phyloP scores from a whole-genome alignment of 768 basidiomycete genomes.

The Phanerochaete carnosa region DNA sequence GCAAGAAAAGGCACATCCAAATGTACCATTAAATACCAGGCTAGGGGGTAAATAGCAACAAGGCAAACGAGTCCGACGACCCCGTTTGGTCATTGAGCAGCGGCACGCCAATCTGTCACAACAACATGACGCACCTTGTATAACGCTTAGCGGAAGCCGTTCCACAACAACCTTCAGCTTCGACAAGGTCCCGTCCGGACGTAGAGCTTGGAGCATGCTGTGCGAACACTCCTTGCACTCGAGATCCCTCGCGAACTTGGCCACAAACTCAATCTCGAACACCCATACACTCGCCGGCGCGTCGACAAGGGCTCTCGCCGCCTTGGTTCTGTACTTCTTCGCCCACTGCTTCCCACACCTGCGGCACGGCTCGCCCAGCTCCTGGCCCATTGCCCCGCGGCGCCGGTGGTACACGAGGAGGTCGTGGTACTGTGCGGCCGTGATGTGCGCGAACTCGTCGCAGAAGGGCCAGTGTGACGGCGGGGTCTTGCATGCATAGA shows the following conservation, averaged over 20 bases:
- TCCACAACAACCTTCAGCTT: constrained; percentile 58
- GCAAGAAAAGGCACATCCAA: too few relatives aligned
- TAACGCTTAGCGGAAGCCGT: constrained; percentile 40
- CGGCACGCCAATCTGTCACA: too few relatives aligned
- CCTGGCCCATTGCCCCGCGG: constrained; percentile 48
- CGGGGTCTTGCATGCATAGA: constrained; percentile 49
- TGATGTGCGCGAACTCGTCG: constrained; percentile 63
- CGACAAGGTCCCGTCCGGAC: constrained; percentile 41
- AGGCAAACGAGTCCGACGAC: too few relatives aligned
- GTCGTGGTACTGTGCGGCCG: constrained; percentile 65
- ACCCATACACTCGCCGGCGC: not conserved
- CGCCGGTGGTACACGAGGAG: constrained; percentile 58
- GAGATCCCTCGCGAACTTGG: constrained; percentile 40
- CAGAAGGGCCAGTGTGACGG: constrained; percentile 55
- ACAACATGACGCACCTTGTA: not conserved
- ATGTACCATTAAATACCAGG: too few relatives aligned
- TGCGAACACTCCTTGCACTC: constrained; percentile 62
- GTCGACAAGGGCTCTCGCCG: not conserved
- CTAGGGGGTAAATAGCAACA: too few relatives aligned
- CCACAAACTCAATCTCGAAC: constrained; percentile 41
- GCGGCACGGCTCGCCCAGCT: constrained; percentile 30
- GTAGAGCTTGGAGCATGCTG: constrained; percentile 56
- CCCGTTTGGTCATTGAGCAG: too few relatives aligned
- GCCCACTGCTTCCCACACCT: constrained; percentile 29
- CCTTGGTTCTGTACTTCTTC: constrained; percentile 57